Conservation (phyloP, 805 yeast genomes). For the Metschnikowia koreensis region DNA sequence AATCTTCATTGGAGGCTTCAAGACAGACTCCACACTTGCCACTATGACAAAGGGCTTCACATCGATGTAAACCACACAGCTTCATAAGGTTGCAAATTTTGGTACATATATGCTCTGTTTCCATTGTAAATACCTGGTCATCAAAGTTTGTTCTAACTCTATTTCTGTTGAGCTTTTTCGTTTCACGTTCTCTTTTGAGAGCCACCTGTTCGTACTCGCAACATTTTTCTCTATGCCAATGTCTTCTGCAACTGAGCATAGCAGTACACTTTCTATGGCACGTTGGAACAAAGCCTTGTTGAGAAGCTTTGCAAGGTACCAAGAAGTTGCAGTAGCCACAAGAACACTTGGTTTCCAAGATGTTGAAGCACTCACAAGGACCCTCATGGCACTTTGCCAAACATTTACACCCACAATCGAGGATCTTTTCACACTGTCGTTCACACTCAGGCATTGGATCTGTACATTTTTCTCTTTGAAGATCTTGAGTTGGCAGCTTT, state of each 20-base stretch:
- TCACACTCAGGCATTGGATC: slow-evolving; percentile 82
- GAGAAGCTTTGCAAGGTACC: slow-evolving; percentile 63
- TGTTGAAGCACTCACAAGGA: slow-evolving; percentile 61
- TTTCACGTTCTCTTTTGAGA: slow-evolving; percentile 50
- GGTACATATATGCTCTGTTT: slow-evolving; percentile 73
- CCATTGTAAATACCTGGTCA: slow-evolving; percentile 59
- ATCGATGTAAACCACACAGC: slow-evolving; percentile 61
- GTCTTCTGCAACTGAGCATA: slow-evolving; percentile 74
- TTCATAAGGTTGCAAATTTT: slow-evolving; percentile 60
- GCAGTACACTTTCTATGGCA: slow-evolving; percentile 76
- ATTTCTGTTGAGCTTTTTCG: slow-evolving; percentile 49
- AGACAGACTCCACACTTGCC: slow-evolving; percentile 81
- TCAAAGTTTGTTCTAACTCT: slow-evolving; percentile 36
- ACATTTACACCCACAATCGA: slow-evolving; percentile 76
- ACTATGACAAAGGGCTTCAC: slow-evolving; percentile 69
- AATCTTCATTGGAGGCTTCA: slow-evolving; percentile 76
- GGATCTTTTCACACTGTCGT: slow-evolving; percentile 55
- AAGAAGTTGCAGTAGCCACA: slow-evolving; percentile 59
- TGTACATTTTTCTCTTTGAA: slow-evolving; percentile 57
- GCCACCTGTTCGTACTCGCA: slow-evolving; percentile 69
- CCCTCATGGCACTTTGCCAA: slow-evolving; percentile 74
- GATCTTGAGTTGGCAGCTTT: slow-evolving; percentile 45
- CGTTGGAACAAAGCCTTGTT: slow-evolving; percentile 49
- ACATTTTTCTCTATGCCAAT: slow-evolving; percentile 66
- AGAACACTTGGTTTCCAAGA: slow-evolving; percentile 52